These are phyloP conservation scores for Amesomyces nigricolor DNA, from an alignment of 2,329 filamentous ascomycete species.

Conservation along the genomic window DNA sequence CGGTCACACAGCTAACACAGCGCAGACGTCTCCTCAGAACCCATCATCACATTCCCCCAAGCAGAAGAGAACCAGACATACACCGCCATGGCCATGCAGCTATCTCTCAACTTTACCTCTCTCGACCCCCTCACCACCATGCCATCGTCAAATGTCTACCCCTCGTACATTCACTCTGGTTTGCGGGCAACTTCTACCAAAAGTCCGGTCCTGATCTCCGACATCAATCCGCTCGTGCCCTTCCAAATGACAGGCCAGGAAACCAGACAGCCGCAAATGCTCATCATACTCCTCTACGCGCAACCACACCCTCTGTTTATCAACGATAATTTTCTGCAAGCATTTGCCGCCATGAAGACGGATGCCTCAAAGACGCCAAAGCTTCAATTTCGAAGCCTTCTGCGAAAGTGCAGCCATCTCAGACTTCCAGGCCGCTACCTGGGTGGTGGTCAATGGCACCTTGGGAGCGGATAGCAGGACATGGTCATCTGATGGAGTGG, in stretches of 20 bases:
- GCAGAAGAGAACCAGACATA: conserved; percentile 20
- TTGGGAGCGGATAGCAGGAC: not conserved
- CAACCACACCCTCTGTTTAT: conserved; percentile 21
- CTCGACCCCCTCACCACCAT: conserved; percentile 16
- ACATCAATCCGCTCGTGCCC: conserved; percentile 20
- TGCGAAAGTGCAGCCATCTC: conserved; percentile 12
- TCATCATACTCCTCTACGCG: conserved; percentile 19
- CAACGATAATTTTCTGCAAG: conserved; percentile 10
- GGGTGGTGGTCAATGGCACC: conserved; percentile 15
- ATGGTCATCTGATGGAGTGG: not conserved
- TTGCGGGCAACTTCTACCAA: conserved; percentile 1
- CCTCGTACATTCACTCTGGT: conserved; percentile 18
- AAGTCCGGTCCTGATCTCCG: conserved; percentile 13
- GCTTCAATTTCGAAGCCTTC: conserved; percentile 18
- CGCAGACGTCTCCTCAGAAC: conserved; percentile 16
- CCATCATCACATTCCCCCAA: conserved; percentile 16
- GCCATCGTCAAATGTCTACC: conserved; percentile 11
- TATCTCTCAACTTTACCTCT: conserved; percentile 16
- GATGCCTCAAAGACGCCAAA: conserved; percentile 10
- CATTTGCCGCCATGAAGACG: conserved; percentile 11
- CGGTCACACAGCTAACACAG: not conserved
- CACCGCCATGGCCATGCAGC: conserved; percentile 16
- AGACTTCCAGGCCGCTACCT: conserved; percentile 12
- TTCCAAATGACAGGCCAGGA: conserved; percentile 13
- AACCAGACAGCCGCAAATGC: conserved; percentile 8